phyloP scores from a whole-genome alignment of 371 early-diverging fungal species.

The Mortierella polycephala region DNA sequence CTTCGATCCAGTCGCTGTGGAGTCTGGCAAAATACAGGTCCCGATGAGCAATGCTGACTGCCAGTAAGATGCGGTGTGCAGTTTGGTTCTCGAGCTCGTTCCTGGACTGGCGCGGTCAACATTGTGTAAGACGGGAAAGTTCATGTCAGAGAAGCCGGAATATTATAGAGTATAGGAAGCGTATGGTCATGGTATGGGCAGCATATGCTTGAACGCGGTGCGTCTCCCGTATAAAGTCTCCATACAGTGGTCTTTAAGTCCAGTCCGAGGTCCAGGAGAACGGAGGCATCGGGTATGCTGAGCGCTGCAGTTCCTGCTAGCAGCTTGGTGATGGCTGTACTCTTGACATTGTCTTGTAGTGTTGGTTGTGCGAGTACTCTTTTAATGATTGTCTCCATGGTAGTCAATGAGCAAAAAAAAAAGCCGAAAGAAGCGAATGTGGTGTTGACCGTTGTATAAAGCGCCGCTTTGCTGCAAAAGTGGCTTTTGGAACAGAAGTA shows the following conservation, averaged over 20 bases:
- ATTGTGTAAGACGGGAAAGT: too few species aligned
- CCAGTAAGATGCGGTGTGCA: slow-evolving; percentile 29
- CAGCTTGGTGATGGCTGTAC: slow-evolving; percentile 12
- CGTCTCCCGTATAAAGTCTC: too few species aligned
- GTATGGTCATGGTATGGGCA: not conserved
- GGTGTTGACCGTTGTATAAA: not conserved
- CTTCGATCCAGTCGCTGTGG: slow-evolving; percentile 25
- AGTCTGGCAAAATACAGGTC: slow-evolving; percentile 21
- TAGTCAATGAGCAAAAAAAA: not conserved
- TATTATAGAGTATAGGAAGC: not conserved
- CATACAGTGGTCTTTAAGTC: slow-evolving; percentile 29
- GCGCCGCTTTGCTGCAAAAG: not conserved
- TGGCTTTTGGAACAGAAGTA: slow-evolving; percentile 3
- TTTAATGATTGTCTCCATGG: slow-evolving; percentile 47
- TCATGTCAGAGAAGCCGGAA: not conserved
- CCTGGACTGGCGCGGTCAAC: slow-evolving; percentile 3
- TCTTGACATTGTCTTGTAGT: slow-evolving; percentile 28
- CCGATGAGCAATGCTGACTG: slow-evolving; percentile 24
- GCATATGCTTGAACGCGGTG: not conserved
- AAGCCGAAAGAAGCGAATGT: slow-evolving; percentile 3
- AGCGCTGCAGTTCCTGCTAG: slow-evolving; percentile 7
- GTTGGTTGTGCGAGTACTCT: slow-evolving; percentile 20
- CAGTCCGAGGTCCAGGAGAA: slow-evolving; percentile 31
- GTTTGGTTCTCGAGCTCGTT: slow-evolving; percentile 17
- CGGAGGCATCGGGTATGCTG: slow-evolving; percentile 16